Evolutionary conservation across 805 yeast species (phyloP).

Genomic region (Debaryomyces prosopidis): DNA sequence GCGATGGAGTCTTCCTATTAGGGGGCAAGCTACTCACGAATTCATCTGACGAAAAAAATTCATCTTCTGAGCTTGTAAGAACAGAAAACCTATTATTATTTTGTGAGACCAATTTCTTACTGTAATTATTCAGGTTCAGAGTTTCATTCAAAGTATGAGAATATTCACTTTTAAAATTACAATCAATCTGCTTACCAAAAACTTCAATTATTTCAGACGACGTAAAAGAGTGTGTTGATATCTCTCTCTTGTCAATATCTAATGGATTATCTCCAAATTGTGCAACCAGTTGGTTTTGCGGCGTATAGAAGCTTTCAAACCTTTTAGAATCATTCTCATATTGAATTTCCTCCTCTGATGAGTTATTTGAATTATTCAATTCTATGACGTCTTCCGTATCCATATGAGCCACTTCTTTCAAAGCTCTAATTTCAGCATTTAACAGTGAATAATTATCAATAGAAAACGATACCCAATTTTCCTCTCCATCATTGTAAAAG

Average conservation of each 20-base stretch:
- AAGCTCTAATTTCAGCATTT: constrained; percentile 20
- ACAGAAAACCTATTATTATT: background rate
- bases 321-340: background rate
- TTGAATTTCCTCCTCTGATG: background rate
- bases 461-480: constrained; percentile 25
- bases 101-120: background rate
- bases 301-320: background rate
- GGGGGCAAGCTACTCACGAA: constrained; percentile 7
- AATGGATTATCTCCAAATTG: background rate
- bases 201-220: constrained; percentile 27
- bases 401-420: constrained; percentile 18
- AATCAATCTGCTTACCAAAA: constrained; percentile 29
- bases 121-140: background rate
- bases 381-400: constrained; percentile 10
- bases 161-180: constrained; percentile 7
- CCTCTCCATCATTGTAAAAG: constrained; percentile 17
- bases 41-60: constrained; percentile 34
- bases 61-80: constrained; percentile 30
- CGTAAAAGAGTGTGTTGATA: constrained; percentile 24
- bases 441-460: constrained; percentile 25
- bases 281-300: background rate
- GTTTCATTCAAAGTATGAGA: background rate
- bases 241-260: constrained; percentile 9
- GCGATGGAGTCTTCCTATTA: background rate
- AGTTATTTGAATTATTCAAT: background rate